Conservation (phyloP, 2,329 filamentous ascomycete genomes). For the Colletotrichum sp. region DNA sequence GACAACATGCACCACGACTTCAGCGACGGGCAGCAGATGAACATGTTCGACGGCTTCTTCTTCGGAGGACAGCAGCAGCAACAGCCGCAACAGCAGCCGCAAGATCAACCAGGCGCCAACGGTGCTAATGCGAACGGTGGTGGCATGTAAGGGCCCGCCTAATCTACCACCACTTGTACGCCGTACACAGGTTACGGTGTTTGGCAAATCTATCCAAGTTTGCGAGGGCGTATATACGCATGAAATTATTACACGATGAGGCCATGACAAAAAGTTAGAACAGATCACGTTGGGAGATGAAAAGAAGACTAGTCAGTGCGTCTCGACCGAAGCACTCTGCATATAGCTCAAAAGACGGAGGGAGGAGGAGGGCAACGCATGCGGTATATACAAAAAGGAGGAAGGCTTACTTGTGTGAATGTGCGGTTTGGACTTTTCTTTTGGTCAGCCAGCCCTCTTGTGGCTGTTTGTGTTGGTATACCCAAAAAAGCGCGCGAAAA, state of each 20-base stretch:
- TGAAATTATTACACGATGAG: not conserved
- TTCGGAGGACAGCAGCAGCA: constrained; percentile 60
- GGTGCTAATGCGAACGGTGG: not conserved
- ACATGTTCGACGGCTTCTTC: constrained; percentile 77
- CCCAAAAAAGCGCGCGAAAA: not conserved
- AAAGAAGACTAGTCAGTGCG: not conserved
- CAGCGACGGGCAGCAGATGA: constrained; percentile 63
- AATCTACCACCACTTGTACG: not conserved
- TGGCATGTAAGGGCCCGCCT: not conserved
- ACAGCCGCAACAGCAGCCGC: not conserved
- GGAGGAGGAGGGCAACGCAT: not conserved
- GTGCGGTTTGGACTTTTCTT: not conserved
- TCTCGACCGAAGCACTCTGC: not conserved
- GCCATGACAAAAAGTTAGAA: not conserved
- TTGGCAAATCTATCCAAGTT: not conserved
- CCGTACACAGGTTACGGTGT: not conserved
- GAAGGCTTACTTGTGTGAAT: not conserved
- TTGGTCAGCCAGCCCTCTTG: not conserved
- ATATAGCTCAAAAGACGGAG: not conserved
- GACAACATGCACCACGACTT: constrained; percentile 68
- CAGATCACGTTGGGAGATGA: not conserved
- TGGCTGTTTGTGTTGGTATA: not conserved
- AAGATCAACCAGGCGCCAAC: constrained; percentile 20
- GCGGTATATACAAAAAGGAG: not conserved
- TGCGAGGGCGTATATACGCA: not conserved